Conservation (phyloP, 2,329 filamentous ascomycete genomes). For the Hymenoscyphus fructigenus region DNA sequence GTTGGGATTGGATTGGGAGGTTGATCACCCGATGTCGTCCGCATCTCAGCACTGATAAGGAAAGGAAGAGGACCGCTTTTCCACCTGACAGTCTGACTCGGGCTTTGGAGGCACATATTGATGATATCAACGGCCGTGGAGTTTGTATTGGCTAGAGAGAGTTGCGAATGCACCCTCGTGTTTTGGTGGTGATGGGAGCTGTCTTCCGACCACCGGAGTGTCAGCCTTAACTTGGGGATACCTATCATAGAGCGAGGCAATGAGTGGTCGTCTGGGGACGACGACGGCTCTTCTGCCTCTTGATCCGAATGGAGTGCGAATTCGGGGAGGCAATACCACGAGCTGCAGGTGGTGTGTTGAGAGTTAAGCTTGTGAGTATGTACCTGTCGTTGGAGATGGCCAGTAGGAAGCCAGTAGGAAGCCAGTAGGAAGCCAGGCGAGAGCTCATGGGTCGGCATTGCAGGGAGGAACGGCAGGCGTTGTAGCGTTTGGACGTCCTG, state of each 20-base stretch:
- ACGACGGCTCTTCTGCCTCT: neutral
- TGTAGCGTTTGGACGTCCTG: neutral
- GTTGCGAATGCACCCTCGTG: neutral
- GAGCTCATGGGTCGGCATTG: neutral
- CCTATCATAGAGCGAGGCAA: neutral
- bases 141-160: neutral
- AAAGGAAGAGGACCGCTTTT: neutral
- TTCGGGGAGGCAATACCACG: neutral
- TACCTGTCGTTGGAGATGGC: neutral
- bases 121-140: neutral
- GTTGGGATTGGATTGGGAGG: neutral
- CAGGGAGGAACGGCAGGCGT: neutral
- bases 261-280: neutral
- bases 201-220: neutral
- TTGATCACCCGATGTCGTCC: neutral
- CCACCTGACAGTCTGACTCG: slow-evolving; percentile 1
- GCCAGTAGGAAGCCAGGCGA: too few species aligned
- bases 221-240: neutral
- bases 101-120: neutral
- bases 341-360: neutral
- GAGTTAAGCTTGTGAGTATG: neutral
- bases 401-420: neutral
- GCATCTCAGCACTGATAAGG: neutral
- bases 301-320: neutral
- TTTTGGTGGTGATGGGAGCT: neutral